Conservation (phyloP, 495 filamentous ascomycete genomes). For the Aspergillus campestris region DNA sequence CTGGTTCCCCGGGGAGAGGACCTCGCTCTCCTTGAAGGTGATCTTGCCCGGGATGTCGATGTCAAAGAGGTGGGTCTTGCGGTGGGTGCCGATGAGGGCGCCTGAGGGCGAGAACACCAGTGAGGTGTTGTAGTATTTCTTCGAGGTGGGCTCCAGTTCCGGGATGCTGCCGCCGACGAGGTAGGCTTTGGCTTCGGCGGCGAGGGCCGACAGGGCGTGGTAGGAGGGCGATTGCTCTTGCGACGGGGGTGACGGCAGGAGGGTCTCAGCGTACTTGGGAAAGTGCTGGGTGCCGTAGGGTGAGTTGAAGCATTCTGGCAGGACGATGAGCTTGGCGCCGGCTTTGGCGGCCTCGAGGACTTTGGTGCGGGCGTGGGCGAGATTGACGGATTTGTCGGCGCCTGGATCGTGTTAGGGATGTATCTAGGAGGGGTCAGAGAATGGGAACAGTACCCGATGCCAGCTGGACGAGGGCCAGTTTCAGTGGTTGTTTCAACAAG, state of each 20-base stretch:
- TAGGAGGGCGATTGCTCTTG: slow-evolving; percentile 65
- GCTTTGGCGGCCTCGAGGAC: slow-evolving; percentile 70
- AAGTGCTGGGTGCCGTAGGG: slow-evolving; percentile 89
- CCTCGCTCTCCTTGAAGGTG: slow-evolving; percentile 81
- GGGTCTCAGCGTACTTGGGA: slow-evolving; percentile 80
- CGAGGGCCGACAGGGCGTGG: slow-evolving; percentile 74
- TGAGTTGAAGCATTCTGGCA: slow-evolving; percentile 92
- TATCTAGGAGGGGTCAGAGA: not conserved
- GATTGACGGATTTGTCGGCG: slow-evolving; percentile 77
- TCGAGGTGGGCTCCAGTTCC: slow-evolving; percentile 53
- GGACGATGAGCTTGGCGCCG: slow-evolving; percentile 57
- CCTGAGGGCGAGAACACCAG: slow-evolving; percentile 75
- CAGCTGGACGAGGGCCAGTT: slow-evolving; percentile 76
- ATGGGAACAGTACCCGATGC: slow-evolving; percentile 46
- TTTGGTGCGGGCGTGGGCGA: slow-evolving; percentile 67
- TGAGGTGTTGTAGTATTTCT: slow-evolving; percentile 87
- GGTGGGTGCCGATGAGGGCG: slow-evolving; percentile 70
- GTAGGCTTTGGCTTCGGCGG: slow-evolving; percentile 65
- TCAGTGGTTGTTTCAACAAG: slow-evolving; percentile 63
- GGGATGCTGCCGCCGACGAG: slow-evolving; percentile 91
- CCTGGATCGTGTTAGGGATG: slow-evolving; percentile 32
- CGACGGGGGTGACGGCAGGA: slow-evolving; percentile 71
- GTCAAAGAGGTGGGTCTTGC: slow-evolving; percentile 98
- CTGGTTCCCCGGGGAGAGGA: slow-evolving; percentile 73
- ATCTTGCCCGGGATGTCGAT: slow-evolving; percentile 97